Percentiles rank a stretch among this genome's conserved stretches.
These are phyloP conservation scores for Erythrophleum ivorense DNA, from an alignment of 331 rosid species.

Conservation along the genomic window DNA sequence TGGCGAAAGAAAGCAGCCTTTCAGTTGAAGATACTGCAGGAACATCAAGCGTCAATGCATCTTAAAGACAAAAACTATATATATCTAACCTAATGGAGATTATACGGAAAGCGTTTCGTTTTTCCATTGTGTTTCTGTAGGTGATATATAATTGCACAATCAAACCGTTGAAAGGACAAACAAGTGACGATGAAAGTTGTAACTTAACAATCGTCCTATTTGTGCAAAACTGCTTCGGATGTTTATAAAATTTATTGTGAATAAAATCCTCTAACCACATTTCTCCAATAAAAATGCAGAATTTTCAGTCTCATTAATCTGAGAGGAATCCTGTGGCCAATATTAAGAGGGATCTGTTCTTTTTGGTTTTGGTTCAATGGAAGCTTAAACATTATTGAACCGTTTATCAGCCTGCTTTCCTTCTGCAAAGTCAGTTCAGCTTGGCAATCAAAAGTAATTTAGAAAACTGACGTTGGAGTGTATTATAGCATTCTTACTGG, in stretches of 20 bases:
- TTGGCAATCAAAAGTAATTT: neutral
- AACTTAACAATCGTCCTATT: neutral
- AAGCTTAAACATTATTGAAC: neutral
- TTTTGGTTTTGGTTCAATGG: neutral
- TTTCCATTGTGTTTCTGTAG: neutral
- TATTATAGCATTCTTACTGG: neutral
- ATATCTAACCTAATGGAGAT: neutral
- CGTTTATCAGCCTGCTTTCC: neutral
- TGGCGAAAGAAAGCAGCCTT: neutral
- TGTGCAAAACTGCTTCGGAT: neutral
- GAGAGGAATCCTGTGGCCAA: neutral
- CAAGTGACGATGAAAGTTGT: neutral
- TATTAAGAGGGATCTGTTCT: neutral
- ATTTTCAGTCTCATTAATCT: neutral
- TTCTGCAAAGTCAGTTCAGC: slow-evolving; percentile 2
- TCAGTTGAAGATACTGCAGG: neutral
- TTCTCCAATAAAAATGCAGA: neutral
- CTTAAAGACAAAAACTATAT: neutral
- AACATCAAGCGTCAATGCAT: neutral
- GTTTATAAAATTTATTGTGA: neutral
- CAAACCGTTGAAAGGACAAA: neutral
- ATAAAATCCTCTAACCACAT: neutral
- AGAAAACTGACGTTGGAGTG: neutral
- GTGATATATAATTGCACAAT: neutral
- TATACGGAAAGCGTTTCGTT: neutral